These are phyloP conservation scores for Ogataea siamensis DNA, from an alignment of 805 yeast genomes.

Conservation along the genomic window DNA sequence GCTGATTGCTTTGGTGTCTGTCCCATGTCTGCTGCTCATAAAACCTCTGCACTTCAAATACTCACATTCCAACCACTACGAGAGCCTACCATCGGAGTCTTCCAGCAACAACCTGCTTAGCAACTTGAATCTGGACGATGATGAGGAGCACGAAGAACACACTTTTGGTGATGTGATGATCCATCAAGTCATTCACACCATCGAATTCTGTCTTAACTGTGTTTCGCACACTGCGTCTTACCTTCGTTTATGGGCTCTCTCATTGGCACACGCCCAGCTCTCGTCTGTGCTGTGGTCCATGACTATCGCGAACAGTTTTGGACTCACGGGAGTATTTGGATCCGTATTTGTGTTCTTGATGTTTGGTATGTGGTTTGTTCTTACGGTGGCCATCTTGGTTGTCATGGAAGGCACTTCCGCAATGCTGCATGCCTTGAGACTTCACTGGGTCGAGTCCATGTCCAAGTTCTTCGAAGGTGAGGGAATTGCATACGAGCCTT, in stretches of 20 bases:
- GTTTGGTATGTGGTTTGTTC: conserved; percentile 92
- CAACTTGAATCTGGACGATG: conserved; percentile 41
- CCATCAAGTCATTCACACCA: conserved; percentile 96
- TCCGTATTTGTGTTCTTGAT: conserved; percentile 71
- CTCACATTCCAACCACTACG: conserved; percentile 53
- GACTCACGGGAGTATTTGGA: conserved; percentile 60
- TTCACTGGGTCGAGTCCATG: conserved; percentile 99
- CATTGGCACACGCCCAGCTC: conserved; percentile 94
- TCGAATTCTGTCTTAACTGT: conserved; percentile 94
- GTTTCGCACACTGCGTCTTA: conserved; percentile 99
- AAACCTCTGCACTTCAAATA: conserved; percentile 63
- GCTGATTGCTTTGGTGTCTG: conserved; percentile 77
- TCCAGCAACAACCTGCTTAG: conserved; percentile 34
- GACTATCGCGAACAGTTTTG: conserved; percentile 84
- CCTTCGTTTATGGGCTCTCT: conserved; percentile 93
- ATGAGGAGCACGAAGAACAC: conserved; percentile 55
- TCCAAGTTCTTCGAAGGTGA: conserved; percentile 97
- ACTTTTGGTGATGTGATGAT: conserved; percentile 92
- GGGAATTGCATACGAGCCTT: conserved; percentile 89
- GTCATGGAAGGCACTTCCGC: conserved; percentile 99
- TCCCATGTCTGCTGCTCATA: conserved; percentile 84
- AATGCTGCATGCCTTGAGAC: conserved; percentile 96
- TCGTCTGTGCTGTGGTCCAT: conserved; percentile 94
- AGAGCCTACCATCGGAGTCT: conserved; percentile 36
- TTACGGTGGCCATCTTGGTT: conserved; percentile 88